Evolutionary conservation across 495 filamentous ascomycete genomes (phyloP), one percentile per base, ranked within the genome.

Genomic region (Xylaria grammica): DNA sequence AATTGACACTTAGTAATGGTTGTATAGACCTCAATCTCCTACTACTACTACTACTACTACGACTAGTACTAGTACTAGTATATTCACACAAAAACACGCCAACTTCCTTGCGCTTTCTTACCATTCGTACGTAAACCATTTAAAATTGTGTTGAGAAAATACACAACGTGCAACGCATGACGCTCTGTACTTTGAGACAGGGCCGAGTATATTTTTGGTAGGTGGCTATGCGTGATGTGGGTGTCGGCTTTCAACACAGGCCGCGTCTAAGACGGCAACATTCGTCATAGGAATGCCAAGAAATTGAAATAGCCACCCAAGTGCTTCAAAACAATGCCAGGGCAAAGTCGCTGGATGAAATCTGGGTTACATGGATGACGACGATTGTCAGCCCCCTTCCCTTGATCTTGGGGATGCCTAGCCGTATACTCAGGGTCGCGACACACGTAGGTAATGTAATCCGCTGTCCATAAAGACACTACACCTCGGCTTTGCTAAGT

Each of bases 291-390:
- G 58, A 57, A 61, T 67, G 66, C 60, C 65, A 65, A 67, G 61
- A 55, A 65, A 53, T 17, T 24, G 58, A 66, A 61, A 65, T 62
- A 65, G 51, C 26, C 52, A 30, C 46, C 24, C 50, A 48, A 63
- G 36, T 58, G 60, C 30, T 62, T 65, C 63, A 51, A 67, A 56
- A 65, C 38, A 36, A 19, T 44, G 53, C 34, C 20, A 38, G 53
- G 13, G 53, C 36, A 61, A 65, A 57, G 57, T 60, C 57, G 56
- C 66, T 51, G 63, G 48, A 68, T 71, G 71, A 68, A 73, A 69
- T 62, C 68, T 66, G 55, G 66, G 71, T 73, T 71, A 67, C 68
- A 71, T 73, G 55, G 69, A 73, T 71, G 71, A 73, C 71, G 68
- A 65, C 65, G 44, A 63, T 65, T 54, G 65, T 68, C 57, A 65